Conservation (phyloP, 2,329 filamentous ascomycete genomes). For the Phoma sp. region DNA sequence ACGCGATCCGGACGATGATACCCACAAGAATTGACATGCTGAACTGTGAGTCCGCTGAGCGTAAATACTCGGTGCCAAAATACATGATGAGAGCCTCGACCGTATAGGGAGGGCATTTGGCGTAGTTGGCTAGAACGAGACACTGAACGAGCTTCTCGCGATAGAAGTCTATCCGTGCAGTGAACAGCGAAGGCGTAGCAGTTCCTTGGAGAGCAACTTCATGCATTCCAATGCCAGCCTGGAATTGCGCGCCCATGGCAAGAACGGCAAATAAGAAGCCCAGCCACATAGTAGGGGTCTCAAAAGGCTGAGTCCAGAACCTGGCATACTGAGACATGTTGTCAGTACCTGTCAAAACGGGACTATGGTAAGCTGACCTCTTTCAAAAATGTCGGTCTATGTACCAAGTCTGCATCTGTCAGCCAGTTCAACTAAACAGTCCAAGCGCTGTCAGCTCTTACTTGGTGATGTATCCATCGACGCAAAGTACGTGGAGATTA, state of each 20-base stretch:
- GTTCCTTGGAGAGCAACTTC: conserved; percentile 7
- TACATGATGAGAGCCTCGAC: conserved; percentile 43
- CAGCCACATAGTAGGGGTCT: conserved; percentile 53
- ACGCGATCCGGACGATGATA: conserved; percentile 42
- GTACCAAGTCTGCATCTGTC: conserved; percentile 32
- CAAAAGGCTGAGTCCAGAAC: conserved; percentile 54
- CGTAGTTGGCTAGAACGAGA: conserved; percentile 44
- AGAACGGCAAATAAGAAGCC: conserved; percentile 54
- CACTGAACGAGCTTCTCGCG: conserved; percentile 44
- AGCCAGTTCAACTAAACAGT: background rate
- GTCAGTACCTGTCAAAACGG: conserved; percentile 7
- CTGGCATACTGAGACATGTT: conserved; percentile 45
- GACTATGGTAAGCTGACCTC: conserved; percentile 21
- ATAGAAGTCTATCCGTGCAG: conserved; percentile 38
- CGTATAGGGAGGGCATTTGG: conserved; percentile 45
- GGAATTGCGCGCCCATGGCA: conserved; percentile 36
- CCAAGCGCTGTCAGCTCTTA: conserved; percentile 10
- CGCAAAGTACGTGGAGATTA: conserved; percentile 35
- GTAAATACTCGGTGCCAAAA: conserved; percentile 39
- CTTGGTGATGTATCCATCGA: conserved; percentile 39
- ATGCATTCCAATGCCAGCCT: conserved; percentile 24
- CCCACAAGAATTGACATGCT: conserved; percentile 40
- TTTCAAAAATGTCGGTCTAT: conserved; percentile 39
- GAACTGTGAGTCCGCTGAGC: conserved; percentile 40
- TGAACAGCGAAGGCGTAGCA: conserved; percentile 20